A percentile compares a stretch with the other conserved stretches of the same genome.
phyloP scores from a whole-genome alignment of 2,329 filamentous ascomycete species.

The Trichoderma atrobrunneum region DNA sequence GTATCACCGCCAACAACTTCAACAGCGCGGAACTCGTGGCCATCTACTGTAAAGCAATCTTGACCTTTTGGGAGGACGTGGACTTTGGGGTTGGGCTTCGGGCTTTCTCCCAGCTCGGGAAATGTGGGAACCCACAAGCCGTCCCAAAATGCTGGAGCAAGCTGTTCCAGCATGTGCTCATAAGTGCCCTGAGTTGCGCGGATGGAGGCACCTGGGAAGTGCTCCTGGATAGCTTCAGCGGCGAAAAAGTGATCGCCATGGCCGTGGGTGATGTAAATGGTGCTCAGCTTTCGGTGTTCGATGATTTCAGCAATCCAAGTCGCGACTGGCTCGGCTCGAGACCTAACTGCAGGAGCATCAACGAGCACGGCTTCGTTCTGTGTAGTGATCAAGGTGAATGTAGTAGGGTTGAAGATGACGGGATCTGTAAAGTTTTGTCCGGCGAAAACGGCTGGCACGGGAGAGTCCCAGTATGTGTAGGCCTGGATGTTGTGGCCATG shows the following conservation, averaged over 20 bases:
- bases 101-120: background rate
- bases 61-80: background rate
- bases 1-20: background rate
- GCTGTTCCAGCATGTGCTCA: background rate
- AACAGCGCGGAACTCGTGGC: slow-evolving; percentile 3
- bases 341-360: background rate
- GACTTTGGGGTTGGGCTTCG: background rate
- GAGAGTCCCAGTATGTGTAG: slow-evolving; percentile 11
- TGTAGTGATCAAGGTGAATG: background rate
- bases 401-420: background rate
- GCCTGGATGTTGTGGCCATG: background rate
- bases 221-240: background rate
- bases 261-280: slow-evolving; percentile 10
- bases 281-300: background rate
- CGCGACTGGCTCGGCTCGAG: background rate
- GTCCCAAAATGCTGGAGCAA: background rate
- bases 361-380: background rate
- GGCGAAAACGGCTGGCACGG: background rate
- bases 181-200: slow-evolving; percentile 3
- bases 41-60: background rate
- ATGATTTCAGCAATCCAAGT: background rate
- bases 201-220: background rate
- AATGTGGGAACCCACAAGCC: background rate
- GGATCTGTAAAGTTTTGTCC: background rate
- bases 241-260: slow-evolving; percentile 4